These are phyloP conservation scores for Wickerhamiella galacta DNA, from an alignment of 805 yeast genomes.

Conservation along the genomic window DNA sequence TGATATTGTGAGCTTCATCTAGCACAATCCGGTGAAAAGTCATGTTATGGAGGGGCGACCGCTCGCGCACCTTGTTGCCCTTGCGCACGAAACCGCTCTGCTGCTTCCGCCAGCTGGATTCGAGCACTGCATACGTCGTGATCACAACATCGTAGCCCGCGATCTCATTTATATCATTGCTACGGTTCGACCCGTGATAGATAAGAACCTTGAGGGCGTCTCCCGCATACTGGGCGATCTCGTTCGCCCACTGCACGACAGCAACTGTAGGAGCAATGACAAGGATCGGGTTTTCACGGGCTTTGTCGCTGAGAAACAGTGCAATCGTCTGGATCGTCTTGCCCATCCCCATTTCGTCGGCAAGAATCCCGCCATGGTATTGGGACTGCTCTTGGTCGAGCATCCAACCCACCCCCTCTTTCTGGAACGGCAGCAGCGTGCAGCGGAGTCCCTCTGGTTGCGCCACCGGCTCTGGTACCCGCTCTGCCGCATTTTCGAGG, in stretches of 20 bases:
- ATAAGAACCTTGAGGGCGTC: conserved; percentile 50
- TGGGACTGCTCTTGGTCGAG: conserved; percentile 53
- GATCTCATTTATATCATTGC: conserved; percentile 39
- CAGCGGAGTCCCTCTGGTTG: conserved; percentile 73
- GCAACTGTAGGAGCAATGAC: conserved; percentile 99
- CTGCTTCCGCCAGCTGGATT: conserved; percentile 71
- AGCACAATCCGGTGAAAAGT: conserved; percentile 71
- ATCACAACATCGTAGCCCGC: conserved; percentile 56
- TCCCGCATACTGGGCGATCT: conserved; percentile 70
- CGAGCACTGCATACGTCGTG: conserved; percentile 86
- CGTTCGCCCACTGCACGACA: conserved; percentile 91
- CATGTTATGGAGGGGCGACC: conserved; percentile 54
- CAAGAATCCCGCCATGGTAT: conserved; percentile 80
- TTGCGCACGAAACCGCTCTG: conserved; percentile 67
- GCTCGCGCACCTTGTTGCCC: conserved; percentile 52
- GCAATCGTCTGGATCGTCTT: conserved; percentile 95
- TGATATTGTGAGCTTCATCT: conserved; percentile 96
- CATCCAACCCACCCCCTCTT: conserved; percentile 88
- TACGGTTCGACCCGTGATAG: conserved; percentile 76
- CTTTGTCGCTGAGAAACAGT: conserved; percentile 38
- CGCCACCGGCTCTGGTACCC: conserved; percentile 12
- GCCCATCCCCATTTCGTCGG: conserved; percentile 99
- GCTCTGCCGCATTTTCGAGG: conserved; percentile 35
- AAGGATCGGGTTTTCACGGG: conserved; percentile 49
- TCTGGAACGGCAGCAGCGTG: conserved; percentile 70